A percentile compares a stretch with the other conserved stretches of the same genome.
phyloP scores from a whole-genome alignment of 2,329 filamentous ascomycete genomes.

The Sordariomycetes sp. region DNA sequence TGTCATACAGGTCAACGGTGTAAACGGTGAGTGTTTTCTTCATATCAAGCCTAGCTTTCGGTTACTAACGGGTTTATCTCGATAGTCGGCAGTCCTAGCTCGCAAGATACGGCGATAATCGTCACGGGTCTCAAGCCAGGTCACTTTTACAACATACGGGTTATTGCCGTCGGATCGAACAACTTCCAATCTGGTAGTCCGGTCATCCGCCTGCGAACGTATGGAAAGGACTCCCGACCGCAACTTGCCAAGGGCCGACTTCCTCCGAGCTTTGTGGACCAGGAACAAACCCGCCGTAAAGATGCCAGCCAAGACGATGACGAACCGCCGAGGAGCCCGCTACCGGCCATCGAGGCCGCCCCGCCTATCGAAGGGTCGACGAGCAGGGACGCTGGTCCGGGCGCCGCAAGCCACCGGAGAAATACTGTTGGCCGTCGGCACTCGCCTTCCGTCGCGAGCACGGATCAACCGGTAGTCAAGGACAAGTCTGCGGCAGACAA shows the following conservation, averaged over 20 bases:
- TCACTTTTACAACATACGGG: conserved; percentile 85
- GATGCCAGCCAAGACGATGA: conserved; percentile 28
- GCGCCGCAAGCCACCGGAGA: conserved; percentile 20
- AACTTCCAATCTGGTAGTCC: conserved; percentile 87
- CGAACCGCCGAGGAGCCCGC: conserved; percentile 32
- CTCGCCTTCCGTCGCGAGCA: conserved; percentile 54
- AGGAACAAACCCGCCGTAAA: conserved; percentile 29
- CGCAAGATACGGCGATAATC: conserved; percentile 62
- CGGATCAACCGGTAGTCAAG: conserved; percentile 33
- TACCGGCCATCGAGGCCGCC: conserved; percentile 47
- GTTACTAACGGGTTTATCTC: not conserved
- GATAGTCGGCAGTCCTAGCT: conserved; percentile 68
- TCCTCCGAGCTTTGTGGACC: conserved; percentile 39
- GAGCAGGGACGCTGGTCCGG: conserved; percentile 48
- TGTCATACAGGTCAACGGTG: conserved; percentile 84
- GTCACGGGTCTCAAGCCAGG: conserved; percentile 78
- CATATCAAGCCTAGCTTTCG: not conserved
- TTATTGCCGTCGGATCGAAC: conserved; percentile 80
- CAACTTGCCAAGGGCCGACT: conserved; percentile 41
- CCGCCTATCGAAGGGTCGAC: conserved; percentile 49
- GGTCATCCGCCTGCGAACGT: conserved; percentile 73
- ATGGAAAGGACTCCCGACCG: conserved; percentile 49
- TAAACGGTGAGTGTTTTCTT: conserved; percentile 51
- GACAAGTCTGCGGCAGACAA: conserved; percentile 10
- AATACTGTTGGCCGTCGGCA: conserved; percentile 59